phyloP scores from a whole-genome alignment of 2,329 filamentous ascomycete genomes.

The Neopestalotiopsis rosae region DNA sequence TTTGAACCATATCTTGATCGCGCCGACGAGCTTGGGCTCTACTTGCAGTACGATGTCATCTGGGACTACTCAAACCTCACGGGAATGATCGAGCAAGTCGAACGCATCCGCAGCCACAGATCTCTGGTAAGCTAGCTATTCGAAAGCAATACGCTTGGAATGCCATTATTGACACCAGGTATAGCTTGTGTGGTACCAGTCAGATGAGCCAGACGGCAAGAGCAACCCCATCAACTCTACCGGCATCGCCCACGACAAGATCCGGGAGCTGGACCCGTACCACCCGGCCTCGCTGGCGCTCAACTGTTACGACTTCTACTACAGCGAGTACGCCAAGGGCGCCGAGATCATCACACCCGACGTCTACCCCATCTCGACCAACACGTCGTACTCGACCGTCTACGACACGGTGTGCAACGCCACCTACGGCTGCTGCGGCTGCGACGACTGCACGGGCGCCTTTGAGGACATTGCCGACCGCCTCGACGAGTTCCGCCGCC shows the following conservation, averaged over 20 bases:
- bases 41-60: constrained; percentile 26
- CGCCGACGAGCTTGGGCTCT: constrained; percentile 26
- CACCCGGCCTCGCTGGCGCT: constrained; percentile 57
- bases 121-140: constrained; percentile 29
- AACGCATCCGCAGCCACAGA: constrained; percentile 37
- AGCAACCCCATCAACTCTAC: constrained; percentile 51
- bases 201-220: constrained; percentile 56
- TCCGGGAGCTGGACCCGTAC: constrained; percentile 54
- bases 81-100: constrained; percentile 36
- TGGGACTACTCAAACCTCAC: constrained; percentile 25
- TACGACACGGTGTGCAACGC: constrained; percentile 53
- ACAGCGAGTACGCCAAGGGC: constrained; percentile 52
- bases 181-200: constrained; percentile 51
- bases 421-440: constrained; percentile 59
- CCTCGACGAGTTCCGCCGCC: constrained; percentile 45
- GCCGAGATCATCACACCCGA: constrained; percentile 57
- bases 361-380: constrained; percentile 54
- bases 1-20: constrained; percentile 28
- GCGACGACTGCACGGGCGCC: constrained; percentile 52
- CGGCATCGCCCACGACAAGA: constrained; percentile 44
- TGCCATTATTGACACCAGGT: not conserved
- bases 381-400: constrained; percentile 47
- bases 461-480: constrained; percentile 50
- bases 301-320: constrained; percentile 59
- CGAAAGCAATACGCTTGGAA: not conserved